Conservation (phyloP, 176 grass and related monocot species). For the Cenchrus purpureus region DNA sequence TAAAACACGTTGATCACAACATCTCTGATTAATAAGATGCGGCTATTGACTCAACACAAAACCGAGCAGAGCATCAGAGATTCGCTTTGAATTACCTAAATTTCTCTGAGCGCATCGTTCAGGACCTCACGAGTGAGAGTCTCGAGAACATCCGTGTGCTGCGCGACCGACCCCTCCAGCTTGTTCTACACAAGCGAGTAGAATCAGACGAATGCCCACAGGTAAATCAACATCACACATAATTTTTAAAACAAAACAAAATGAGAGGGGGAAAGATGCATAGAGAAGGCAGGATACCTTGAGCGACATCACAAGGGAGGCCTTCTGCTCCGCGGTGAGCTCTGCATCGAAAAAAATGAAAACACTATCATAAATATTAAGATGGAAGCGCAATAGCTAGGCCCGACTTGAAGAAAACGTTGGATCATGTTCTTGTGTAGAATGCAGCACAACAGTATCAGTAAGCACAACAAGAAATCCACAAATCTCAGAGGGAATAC, state of each 20-base stretch:
- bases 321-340: slow-evolving; percentile 48
- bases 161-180: slow-evolving; percentile 26
- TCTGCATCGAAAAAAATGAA: slow-evolving; percentile 28
- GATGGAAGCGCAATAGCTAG: not conserved
- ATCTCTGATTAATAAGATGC: no score
- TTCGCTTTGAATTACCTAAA: slow-evolving; percentile 41
- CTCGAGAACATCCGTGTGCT: slow-evolving; percentile 31
- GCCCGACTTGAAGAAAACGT: slow-evolving; percentile 61
- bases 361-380: not conserved
- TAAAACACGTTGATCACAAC: not conserved
- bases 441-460: slow-evolving; percentile 82
- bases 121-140: slow-evolving; percentile 45
- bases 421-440: slow-evolving; percentile 87
- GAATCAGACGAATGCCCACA: slow-evolving; percentile 15
- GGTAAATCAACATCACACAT: not conserved
- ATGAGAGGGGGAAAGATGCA: not conserved
- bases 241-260: not conserved
- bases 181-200: slow-evolving; percentile 36
- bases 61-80: not conserved
- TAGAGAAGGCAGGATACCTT: slow-evolving; percentile 16
- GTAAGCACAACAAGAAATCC: slow-evolving; percentile 90
- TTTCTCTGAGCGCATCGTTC: slow-evolving; percentile 50
- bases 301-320: slow-evolving; percentile 22
- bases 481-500: slow-evolving; percentile 82
- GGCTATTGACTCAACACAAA: not conserved